Evolutionary conservation across 2,329 filamentous ascomycete species (phyloP).

Genomic region (Exophiala lecanii-corni): DNA sequence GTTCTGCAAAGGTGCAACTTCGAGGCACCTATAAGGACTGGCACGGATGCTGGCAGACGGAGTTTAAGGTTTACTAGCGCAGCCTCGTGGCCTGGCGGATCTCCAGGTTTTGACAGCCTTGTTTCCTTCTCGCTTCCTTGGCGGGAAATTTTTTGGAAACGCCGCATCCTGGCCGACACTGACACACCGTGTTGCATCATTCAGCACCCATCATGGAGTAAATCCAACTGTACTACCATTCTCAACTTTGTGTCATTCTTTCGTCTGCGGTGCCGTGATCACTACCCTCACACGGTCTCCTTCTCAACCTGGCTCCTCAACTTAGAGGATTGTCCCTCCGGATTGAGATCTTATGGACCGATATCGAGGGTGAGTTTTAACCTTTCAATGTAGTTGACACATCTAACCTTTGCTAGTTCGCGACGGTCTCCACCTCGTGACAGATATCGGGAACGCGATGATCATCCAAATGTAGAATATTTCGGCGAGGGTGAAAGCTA

Average conservation of each 20-base stretch:
- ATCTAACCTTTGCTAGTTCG: slow-evolving; percentile 9
- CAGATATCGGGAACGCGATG: slow-evolving; percentile 22
- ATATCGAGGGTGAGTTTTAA: background rate
- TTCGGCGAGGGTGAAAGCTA: slow-evolving; percentile 28
- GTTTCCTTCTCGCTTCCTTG: background rate
- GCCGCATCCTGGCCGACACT: too few species aligned
- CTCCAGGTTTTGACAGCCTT: background rate
- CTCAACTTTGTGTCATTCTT: too few species aligned
- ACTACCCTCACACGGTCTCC: too few species aligned
- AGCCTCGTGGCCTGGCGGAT: background rate
- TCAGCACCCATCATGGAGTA: too few species aligned
- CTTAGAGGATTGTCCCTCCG: too few species aligned
- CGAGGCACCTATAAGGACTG: too few species aligned
- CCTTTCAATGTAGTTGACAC: slow-evolving; percentile 8
- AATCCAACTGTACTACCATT: too few species aligned
- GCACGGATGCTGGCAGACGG: too few species aligned
- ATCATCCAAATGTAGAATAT: slow-evolving; percentile 25
- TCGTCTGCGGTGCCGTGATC: too few species aligned
- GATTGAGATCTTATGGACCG: slow-evolving; percentile 3
- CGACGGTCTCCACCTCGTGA: slow-evolving; percentile 20
- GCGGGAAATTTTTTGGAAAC: background rate
- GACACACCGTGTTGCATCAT: too few species aligned
- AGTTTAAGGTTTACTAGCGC: background rate
- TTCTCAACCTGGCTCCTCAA: too few species aligned
- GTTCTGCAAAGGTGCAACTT: too few species aligned